Conservation (phyloP, 345 rosid genomes). For the Hibiscus syriacus region DNA sequence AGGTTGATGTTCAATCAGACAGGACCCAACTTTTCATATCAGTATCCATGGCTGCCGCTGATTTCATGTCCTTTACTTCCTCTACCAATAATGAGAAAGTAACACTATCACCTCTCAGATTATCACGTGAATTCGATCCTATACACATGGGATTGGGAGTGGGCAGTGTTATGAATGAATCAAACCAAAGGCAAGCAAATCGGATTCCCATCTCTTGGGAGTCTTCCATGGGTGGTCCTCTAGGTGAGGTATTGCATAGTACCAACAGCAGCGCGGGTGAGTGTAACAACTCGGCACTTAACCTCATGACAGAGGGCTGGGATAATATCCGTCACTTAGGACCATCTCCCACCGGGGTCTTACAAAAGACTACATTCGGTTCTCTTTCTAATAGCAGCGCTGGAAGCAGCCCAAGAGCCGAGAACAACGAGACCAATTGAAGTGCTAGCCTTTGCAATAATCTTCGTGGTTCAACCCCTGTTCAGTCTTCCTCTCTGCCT, state of each 20-base stretch:
- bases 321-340: slow-evolving; percentile 36
- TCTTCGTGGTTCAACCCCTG: slow-evolving; percentile 19
- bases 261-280: no score
- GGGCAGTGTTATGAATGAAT: slow-evolving; percentile 25
- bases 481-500: slow-evolving; percentile 25
- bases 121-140: slow-evolving; percentile 35
- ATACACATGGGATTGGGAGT: slow-evolving; percentile 49
- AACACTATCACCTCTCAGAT: slow-evolving; percentile 36
- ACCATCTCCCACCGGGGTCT: slow-evolving; percentile 73
- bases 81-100: slow-evolving; percentile 38
- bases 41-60: slow-evolving; percentile 40
- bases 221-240: no score
- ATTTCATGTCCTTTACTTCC: slow-evolving; percentile 42
- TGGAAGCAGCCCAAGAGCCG: slow-evolving; percentile 65
- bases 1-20: slow-evolving; percentile 32
- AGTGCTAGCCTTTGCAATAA: slow-evolving; percentile 22
- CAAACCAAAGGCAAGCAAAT: slow-evolving; percentile 31
- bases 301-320: no score
- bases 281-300: no score
- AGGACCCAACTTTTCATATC: slow-evolving; percentile 63
- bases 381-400: slow-evolving; percentile 80
- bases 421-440: slow-evolving; percentile 25
- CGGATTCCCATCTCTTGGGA: no score
- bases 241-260: no score
- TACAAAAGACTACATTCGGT: slow-evolving; percentile 60